These are phyloP conservation scores for Aspergillus quadrilineatus DNA, from an alignment of 2,329 filamentous ascomycete genomes.

Conservation along the genomic window DNA sequence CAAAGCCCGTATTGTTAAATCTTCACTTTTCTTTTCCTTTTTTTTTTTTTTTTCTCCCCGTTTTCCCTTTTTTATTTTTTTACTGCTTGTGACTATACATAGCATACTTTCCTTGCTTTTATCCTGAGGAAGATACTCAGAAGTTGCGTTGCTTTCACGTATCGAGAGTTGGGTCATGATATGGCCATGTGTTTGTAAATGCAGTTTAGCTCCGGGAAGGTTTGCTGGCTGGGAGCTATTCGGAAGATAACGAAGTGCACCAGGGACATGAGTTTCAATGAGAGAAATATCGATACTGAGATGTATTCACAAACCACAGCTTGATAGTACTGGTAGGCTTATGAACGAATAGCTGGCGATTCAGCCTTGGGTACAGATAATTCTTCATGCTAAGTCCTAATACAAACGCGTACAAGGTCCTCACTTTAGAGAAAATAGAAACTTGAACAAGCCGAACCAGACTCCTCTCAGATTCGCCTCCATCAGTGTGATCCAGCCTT, in stretches of 20 bases:
- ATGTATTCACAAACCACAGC: no score
- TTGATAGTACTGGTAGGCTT: not conserved
- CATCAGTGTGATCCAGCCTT: no score
- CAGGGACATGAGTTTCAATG: no score
- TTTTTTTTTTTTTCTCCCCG: not conserved
- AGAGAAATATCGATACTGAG: no score
- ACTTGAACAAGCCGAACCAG: no score
- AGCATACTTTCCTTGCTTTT: conserved; percentile 5
- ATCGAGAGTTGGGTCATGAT: not conserved
- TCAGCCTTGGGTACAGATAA: no score
- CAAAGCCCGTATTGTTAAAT: conserved; percentile 25
- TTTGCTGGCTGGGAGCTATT: not conserved
- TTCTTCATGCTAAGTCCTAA: no score
- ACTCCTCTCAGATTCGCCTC: no score
- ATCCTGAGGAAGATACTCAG: conserved; percentile 3
- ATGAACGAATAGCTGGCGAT: no score
- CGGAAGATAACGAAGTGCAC: not conserved
- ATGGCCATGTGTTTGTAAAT: not conserved
- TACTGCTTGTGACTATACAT: conserved; percentile 6
- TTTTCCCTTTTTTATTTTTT: conserved; percentile 14
- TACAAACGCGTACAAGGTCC: no score
- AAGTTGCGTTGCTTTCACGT: not conserved
- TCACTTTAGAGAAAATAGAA: no score
- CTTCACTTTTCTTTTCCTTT: not conserved
- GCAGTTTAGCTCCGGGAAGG: not conserved